phyloP scores from a whole-genome alignment of 2,329 filamentous ascomycete genomes.

The Colletotrichum sp. region DNA sequence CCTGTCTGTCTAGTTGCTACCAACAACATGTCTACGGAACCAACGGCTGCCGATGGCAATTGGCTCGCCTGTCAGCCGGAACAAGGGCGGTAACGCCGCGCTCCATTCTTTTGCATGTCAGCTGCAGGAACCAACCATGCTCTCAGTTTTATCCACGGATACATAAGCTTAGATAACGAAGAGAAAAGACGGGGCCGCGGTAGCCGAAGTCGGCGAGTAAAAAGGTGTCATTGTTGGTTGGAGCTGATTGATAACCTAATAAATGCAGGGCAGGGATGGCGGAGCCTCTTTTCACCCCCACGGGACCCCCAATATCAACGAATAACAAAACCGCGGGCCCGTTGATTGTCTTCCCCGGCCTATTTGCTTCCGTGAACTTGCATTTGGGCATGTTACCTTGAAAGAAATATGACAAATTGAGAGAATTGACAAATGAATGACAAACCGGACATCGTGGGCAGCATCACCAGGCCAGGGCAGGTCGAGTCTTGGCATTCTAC shows the following conservation, averaged over 20 bases:
- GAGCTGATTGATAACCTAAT: background rate
- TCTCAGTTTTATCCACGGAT: background rate
- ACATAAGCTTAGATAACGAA: background rate
- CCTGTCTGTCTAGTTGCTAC: background rate
- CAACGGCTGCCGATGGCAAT: background rate
- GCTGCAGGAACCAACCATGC: background rate
- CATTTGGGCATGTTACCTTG: background rate
- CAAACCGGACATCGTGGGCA: background rate
- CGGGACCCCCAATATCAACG: background rate
- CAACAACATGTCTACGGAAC: background rate
- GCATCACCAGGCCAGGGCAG: background rate
- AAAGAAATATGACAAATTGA: background rate
- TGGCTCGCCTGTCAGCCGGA: background rate
- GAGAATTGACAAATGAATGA: background rate
- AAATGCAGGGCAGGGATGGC: background rate
- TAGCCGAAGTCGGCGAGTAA: background rate
- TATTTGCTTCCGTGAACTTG: background rate
- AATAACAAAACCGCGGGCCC: background rate
- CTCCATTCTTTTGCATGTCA: background rate
- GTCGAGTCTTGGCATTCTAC: background rate
- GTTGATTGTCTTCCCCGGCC: background rate
- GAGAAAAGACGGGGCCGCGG: background rate
- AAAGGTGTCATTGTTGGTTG: background rate
- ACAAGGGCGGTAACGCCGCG: background rate
- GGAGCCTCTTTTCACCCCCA: background rate